phyloP scores from a whole-genome alignment of 106 monocot species.

The Dioscorea alata region DNA sequence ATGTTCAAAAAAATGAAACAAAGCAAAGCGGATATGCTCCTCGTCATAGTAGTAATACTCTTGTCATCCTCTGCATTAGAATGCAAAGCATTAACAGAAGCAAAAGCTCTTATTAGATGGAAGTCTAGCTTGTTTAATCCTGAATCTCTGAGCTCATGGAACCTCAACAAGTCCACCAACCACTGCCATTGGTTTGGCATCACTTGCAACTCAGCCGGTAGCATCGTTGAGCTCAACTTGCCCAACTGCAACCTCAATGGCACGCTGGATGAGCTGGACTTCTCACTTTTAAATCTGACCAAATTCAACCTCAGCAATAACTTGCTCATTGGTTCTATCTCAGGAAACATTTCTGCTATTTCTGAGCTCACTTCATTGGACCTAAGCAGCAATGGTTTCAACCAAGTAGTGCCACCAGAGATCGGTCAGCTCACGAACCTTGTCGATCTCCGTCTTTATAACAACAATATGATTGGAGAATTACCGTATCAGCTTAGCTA shows the following conservation, averaged over 20 bases:
- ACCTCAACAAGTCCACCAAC: no score
- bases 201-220: no score
- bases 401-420: conserved; percentile 23
- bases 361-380: conserved; percentile 31
- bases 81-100: conserved; percentile 17
- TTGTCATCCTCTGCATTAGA: not conserved
- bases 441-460: conserved; percentile 40
- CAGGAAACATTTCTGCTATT: conserved; percentile 32
- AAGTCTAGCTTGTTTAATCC: no score
- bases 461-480: conserved; percentile 24
- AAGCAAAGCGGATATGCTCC: not conserved
- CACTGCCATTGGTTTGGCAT: no score
- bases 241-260: conserved; percentile 25
- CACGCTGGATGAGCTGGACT: conserved; percentile 31
- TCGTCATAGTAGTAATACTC: conserved; percentile 15
- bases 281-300: conserved; percentile 39
- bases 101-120: conserved; percentile 44
- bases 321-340: conserved; percentile 31
- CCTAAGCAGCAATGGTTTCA: conserved; percentile 36
- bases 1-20: not conserved
- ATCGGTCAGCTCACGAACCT: conserved; percentile 37
- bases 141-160: no score
- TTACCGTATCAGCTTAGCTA: conserved; percentile 41
- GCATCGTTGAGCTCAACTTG: no score
- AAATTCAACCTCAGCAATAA: conserved; percentile 45